Base-by-base conservation (phyloP, 2,329 filamentous ascomycete genomes). In the Parastagonospora nodorum region DNA sequence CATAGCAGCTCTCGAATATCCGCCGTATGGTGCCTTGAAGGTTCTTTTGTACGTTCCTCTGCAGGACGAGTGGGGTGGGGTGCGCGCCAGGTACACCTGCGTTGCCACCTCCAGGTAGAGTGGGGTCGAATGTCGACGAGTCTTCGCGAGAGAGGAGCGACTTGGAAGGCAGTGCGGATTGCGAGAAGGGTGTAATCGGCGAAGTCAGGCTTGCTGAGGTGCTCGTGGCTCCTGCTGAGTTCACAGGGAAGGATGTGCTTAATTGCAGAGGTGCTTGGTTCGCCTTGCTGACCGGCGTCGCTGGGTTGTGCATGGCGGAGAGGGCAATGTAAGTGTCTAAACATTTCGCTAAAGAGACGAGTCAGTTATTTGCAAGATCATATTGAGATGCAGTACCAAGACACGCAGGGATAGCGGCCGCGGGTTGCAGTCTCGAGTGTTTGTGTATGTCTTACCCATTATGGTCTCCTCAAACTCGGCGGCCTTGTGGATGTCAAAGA, bases 391-490 rank as follows among this genome's bases (percentile, higher is more conserved):
- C 7, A 4, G 7, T 6, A 29, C 28, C 28, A 14, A 40, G 44
- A 46, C 44, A 33, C 12, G 36, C 11, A 9, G 36, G 32, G 35
- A 38, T 30, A 19, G 29, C 36, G 33, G 36, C 36, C 43, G 24
- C 9, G 37, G 40, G 29, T 14, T 12, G 30, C 19, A 10, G 7
- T 24, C 24, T 41, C 32, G 27, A 35, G 42, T 49, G 44, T 27
- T 43, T 47, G 51, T 48, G 48, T 24, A 35, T 51, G 39, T 73
- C 78, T 67, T 75, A 84, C 82, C 93, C 74, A 97, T 92, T 78
- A 99, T 97, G 50, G 94, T 99, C 79, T 99, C 92, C 76, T 99
- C 94, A 70, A 96, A 99, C 79, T 99, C 94, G 75, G 91, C 89
- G 45, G 90, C 88, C 47, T 88, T 84, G 68, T 97, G 90, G 60